phyloP scores from a whole-genome alignment of 257 asterid genomes.

The Capsicum baccatum region DNA sequence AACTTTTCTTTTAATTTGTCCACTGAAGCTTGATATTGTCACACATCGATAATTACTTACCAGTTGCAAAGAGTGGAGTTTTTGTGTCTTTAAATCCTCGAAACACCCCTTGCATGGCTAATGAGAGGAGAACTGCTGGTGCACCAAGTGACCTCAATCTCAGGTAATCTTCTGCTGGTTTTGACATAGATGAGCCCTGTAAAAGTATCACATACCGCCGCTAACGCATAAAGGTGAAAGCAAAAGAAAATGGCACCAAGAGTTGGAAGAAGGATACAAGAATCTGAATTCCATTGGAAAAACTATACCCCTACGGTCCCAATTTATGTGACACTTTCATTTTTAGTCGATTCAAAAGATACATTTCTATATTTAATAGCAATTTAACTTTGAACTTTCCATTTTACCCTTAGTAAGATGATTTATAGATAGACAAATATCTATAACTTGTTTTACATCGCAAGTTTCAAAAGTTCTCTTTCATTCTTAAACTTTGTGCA shows the following conservation, averaged over 20 bases:
- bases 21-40: neutral
- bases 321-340: neutral
- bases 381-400: neutral
- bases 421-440: neutral
- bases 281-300: neutral
- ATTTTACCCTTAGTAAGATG: neutral
- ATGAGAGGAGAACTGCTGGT: constrained; percentile 76
- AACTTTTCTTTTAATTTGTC: neutral
- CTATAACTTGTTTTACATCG: neutral
- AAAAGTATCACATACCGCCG: neutral
- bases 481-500: neutral
- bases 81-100: constrained; percentile 80
- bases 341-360: neutral
- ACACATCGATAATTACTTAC: constrained; percentile 34
- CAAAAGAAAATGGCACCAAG: neutral
- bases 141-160: constrained; percentile 75
- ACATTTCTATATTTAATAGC: neutral
- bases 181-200: constrained; percentile 63
- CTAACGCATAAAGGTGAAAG: neutral
- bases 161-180: constrained; percentile 68
- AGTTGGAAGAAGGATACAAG: neutral
- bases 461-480: neutral
- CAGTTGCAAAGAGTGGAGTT: constrained; percentile 78
- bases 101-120: constrained; percentile 86
- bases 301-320: neutral